These are phyloP conservation scores for Russula sp. DNA, from an alignment of 768 basidiomycete species.

Conservation along the genomic window DNA sequence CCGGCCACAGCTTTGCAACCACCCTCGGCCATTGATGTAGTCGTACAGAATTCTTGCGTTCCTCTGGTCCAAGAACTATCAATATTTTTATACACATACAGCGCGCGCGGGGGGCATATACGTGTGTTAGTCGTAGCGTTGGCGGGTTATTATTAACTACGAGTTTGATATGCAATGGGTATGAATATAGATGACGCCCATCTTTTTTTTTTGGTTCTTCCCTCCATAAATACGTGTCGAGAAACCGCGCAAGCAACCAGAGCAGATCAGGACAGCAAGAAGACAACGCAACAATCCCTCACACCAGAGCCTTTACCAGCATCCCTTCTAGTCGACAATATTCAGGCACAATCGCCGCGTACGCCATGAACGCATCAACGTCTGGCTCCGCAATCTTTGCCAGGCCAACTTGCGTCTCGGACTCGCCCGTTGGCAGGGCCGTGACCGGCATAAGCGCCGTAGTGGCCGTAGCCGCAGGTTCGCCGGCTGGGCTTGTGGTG, in stretches of 20 bases:
- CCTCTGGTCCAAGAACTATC: background rate
- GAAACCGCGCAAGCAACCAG: constrained; percentile 13
- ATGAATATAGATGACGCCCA: constrained; percentile 11
- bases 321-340: constrained; percentile 75
- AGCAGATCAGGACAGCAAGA: constrained; percentile 19
- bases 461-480: constrained; percentile 31
- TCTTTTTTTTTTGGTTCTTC: constrained; percentile 5
- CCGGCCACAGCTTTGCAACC: no score
- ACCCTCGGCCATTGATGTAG: no score
- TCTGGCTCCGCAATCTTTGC: constrained; percentile 83
- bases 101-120: constrained; percentile 1
- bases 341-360: constrained; percentile 81
- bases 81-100: background rate
- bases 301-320: constrained; percentile 58
- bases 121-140: background rate
- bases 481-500: constrained; percentile 23
- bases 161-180: constrained; percentile 9
- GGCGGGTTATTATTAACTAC: background rate
- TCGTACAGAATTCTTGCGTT: background rate
- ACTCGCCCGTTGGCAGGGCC: constrained; percentile 64
- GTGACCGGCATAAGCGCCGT: constrained; percentile 63
- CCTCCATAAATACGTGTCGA: constrained; percentile 3
- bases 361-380: constrained; percentile 77
- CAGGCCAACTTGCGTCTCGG: constrained; percentile 68
- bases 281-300: constrained; percentile 11